phyloP scores from a whole-genome alignment of 2,329 filamentous ascomycete genomes.

The Hypoxylon sp. region DNA sequence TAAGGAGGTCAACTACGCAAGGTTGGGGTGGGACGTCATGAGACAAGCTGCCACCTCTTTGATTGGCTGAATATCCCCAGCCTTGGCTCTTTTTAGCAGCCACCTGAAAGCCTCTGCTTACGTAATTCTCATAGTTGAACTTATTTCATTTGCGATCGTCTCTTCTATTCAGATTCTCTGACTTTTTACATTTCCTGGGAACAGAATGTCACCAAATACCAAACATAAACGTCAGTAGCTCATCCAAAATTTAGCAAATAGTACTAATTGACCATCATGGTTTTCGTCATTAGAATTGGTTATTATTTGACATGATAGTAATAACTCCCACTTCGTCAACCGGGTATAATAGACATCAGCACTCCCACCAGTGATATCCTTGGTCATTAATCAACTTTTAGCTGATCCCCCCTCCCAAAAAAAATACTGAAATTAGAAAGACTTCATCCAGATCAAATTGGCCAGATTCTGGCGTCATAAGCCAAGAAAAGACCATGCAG shows the following conservation, averaged over 20 bases:
- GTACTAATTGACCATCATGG: slow-evolving; percentile 10
- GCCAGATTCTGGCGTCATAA: slow-evolving; percentile 19
- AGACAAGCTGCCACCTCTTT: slow-evolving; percentile 23
- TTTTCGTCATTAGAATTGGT: slow-evolving; percentile 25
- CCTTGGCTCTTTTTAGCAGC: slow-evolving; percentile 40
- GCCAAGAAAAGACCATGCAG: slow-evolving; percentile 15
- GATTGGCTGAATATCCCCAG: slow-evolving; percentile 37
- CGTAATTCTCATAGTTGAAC: slow-evolving; percentile 17
- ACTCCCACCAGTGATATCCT: slow-evolving; percentile 29
- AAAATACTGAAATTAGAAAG: slow-evolving; percentile 17
- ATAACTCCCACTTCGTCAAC: slow-evolving; percentile 25
- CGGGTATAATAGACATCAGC: slow-evolving; percentile 41
- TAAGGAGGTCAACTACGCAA: slow-evolving; percentile 30
- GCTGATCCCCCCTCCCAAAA: slow-evolving; percentile 5
- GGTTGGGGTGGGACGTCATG: slow-evolving; percentile 48
- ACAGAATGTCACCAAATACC: not conserved
- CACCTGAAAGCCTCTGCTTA: slow-evolving; percentile 26
- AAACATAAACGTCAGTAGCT: not conserved
- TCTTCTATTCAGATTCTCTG: not conserved
- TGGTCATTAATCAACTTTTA: slow-evolving; percentile 24
- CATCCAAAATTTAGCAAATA: not conserved
- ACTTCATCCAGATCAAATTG: slow-evolving; percentile 7
- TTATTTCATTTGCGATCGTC: slow-evolving; percentile 1
- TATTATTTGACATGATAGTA: slow-evolving; percentile 27
- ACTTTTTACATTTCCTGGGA: not conserved